Percentiles rank a stretch among this genome's conserved stretches.
Evolutionary conservation across 192 early-diverging fungal genomes (phyloP).

Genomic region (Jimgerdemannia lactiflua): DNA sequence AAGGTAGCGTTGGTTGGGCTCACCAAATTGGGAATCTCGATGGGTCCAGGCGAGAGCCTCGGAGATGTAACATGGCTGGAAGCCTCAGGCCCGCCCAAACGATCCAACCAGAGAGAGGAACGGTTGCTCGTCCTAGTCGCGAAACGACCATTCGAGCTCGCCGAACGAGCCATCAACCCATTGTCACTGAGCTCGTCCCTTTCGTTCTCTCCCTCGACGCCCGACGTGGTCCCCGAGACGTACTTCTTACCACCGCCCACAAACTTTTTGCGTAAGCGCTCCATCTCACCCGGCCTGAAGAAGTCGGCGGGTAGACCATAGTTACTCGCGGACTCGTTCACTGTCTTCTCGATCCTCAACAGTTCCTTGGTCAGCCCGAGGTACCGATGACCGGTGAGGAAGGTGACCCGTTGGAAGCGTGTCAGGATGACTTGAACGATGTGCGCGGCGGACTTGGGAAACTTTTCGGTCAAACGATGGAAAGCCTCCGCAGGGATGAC

Average conservation of each 20-base stretch:
- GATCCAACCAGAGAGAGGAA: background rate
- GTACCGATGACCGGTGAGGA: slow-evolving; percentile 87
- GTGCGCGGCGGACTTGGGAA: slow-evolving; percentile 90
- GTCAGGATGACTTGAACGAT: slow-evolving; percentile 96
- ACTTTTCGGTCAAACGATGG: slow-evolving; percentile 81
- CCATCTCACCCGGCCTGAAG: slow-evolving; percentile 49
- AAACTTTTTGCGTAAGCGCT: slow-evolving; percentile 51
- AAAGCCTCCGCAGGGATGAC: slow-evolving; percentile 95
- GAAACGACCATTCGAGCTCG: background rate
- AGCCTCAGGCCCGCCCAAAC: background rate
- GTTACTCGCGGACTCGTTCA: slow-evolving; percentile 69
- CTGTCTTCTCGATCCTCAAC: slow-evolving; percentile 76
- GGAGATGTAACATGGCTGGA: background rate
- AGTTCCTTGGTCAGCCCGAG: slow-evolving; percentile 85
- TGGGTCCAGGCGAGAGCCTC: background rate
- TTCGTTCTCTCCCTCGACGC: slow-evolving; percentile 28
- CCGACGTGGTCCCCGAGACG: background rate
- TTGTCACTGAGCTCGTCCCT: slow-evolving; percentile 22
- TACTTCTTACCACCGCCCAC: slow-evolving; percentile 23
- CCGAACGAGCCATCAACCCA: background rate
- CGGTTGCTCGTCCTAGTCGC: background rate
- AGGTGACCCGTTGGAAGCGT: slow-evolving; percentile 92
- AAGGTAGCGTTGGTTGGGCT: background rate
- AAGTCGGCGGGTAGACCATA: slow-evolving; percentile 48
- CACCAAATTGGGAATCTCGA: background rate